Conservation (phyloP, 1,284 basidiomycete genomes). For the Cystobasidium pallidum region DNA sequence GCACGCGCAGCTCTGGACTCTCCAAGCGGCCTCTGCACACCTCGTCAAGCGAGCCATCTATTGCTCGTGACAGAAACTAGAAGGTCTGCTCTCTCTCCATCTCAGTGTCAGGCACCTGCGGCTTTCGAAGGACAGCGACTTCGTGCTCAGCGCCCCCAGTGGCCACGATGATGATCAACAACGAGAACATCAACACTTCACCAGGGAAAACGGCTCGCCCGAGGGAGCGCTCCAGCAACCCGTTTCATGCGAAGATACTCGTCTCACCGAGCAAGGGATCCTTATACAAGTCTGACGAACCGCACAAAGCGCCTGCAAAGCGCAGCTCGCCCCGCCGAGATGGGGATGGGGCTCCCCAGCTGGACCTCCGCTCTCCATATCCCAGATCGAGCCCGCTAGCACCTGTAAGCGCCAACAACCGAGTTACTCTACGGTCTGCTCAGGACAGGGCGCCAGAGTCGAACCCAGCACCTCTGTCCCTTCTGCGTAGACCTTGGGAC, state of each 20-base stretch:
- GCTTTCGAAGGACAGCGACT: no score
- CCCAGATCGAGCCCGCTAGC: slow-evolving; percentile 8
- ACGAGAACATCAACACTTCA: slow-evolving; percentile 22
- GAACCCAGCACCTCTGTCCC: not conserved
- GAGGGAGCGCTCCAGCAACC: slow-evolving; percentile 7
- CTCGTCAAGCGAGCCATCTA: not conserved
- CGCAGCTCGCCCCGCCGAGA: slow-evolving; percentile 14
- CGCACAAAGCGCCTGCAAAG: not conserved
- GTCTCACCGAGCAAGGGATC: not conserved
- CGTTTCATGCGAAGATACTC: not conserved
- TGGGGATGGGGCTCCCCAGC: slow-evolving; percentile 1
- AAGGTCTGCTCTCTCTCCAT: not conserved
- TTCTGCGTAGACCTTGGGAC: not conserved
- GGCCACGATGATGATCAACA: not conserved
- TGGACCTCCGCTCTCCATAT: not conserved
- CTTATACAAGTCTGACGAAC: not conserved
- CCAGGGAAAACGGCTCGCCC: not conserved
- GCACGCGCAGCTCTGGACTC: no score
- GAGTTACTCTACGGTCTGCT: not conserved
- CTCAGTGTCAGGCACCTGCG: no score
- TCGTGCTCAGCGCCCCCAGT: not conserved
- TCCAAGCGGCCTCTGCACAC: slow-evolving; percentile 9
- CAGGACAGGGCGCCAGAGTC: not conserved
- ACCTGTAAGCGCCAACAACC: not conserved
- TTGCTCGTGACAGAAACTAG: not conserved